Conservation (phyloP, 1,284 basidiomycete genomes). For the Cryptococcus jaspeensis region DNA sequence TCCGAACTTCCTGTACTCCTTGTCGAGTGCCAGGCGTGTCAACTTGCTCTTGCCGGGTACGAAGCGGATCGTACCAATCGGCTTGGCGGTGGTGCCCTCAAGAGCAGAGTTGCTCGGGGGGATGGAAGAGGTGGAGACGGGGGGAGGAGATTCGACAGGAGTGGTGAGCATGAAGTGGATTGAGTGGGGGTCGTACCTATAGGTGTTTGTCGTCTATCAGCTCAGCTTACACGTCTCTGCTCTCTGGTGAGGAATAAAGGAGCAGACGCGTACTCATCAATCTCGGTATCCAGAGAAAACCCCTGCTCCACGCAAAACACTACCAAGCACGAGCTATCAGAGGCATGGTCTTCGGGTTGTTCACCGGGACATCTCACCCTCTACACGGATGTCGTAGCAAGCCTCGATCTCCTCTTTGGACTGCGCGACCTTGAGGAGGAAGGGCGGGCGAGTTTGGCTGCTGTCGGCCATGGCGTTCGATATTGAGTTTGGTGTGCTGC, state of each 20-base stretch:
- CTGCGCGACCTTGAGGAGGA: constrained; percentile 29
- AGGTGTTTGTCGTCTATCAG: background rate
- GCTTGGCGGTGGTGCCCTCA: constrained; percentile 20
- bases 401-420: constrained; percentile 40
- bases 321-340: constrained; percentile 6
- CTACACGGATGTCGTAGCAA: constrained; percentile 45
- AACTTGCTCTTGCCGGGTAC: constrained; percentile 43
- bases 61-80: constrained; percentile 45
- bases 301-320: constrained; percentile 50
- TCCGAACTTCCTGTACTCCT: constrained; percentile 37
- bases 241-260: too few relatives aligned
- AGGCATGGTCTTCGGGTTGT: background rate
- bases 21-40: constrained; percentile 40
- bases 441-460: constrained; percentile 13
- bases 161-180: constrained; percentile 32
- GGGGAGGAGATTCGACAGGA: constrained; percentile 19
- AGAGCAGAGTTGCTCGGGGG: constrained; percentile 4
- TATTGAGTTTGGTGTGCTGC: too few relatives aligned
- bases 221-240: too few relatives aligned
- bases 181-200: constrained; percentile 31
- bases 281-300: constrained; percentile 39
- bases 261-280: constrained; percentile 42
- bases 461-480: background rate
- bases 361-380: constrained; percentile 30
- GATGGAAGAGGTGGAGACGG: constrained; percentile 19